Conservation (phyloP, 164 flowering plant genomes). For the Magnolia changhungtana region DNA sequence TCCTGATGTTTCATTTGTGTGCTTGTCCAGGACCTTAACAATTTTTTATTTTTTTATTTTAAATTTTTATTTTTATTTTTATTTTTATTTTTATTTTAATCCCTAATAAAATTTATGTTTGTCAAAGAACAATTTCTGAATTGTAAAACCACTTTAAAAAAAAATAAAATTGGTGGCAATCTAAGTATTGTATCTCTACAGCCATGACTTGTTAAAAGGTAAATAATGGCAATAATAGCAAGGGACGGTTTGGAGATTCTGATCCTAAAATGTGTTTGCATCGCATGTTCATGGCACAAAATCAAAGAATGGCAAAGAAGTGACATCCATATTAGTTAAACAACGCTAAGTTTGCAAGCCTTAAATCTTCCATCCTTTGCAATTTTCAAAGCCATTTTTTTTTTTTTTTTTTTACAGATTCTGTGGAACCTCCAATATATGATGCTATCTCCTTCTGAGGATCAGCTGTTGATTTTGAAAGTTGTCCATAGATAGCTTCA, state of each 20-base stretch:
- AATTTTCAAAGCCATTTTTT: conserved; percentile 1
- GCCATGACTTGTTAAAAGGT: background rate
- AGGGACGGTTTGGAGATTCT: background rate
- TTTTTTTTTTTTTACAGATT: background rate
- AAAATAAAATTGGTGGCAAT: too few species aligned
- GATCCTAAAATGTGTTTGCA: background rate
- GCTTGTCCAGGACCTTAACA: too few species aligned
- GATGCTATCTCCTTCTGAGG: background rate
- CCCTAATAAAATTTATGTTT: too few species aligned
- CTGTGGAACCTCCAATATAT: conserved; percentile 2
- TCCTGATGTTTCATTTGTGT: too few species aligned
- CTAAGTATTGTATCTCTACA: background rate
- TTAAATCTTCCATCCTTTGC: conserved; percentile 15
- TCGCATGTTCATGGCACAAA: background rate
- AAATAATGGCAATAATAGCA: background rate
- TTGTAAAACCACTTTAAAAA: too few species aligned
- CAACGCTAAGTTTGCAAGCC: background rate
- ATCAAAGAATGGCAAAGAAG: background rate
- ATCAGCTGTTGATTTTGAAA: conserved; percentile 8
- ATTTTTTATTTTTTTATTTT: too few species aligned
- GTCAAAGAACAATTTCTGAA: too few species aligned
- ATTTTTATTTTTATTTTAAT: too few species aligned
- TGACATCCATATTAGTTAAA: background rate
- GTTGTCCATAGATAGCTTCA: conserved; percentile 5
- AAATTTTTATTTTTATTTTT: too few species aligned